Evolutionary conservation across 2,329 filamentous ascomycete genomes (phyloP), one percentile per base, ranked within the genome.

Genomic region (Venturiaceae sp.): DNA sequence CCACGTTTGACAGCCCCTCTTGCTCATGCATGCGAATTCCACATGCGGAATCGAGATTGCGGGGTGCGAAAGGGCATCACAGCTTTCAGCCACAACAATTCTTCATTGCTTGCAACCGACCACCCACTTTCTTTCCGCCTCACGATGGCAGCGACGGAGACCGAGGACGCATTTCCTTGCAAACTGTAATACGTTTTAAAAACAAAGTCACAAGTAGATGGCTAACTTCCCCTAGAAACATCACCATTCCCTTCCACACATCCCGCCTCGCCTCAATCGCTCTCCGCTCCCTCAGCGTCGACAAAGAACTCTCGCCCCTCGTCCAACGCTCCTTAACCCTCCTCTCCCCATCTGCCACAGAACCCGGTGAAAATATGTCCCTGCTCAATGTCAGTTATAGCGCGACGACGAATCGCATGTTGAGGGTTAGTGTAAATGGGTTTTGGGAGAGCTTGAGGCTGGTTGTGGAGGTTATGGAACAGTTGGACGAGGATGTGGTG

Each of bases 321-420:
- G 92, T 97, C 58, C 81, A 79, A 50, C 85, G 92, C 59, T 77
- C 80, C 1, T 86, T 96, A 63, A 77, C 80, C 41, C 77, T 90
- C 54, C 72, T 67, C 26, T 57, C 59, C 6, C 34, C 41, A 44
- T 58, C 61, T 33, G 36, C n/a, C 41, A 53, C 14, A 66, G 32
- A 33, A 53, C n/a, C n/a, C 37, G 30, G 34, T 33, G 34, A 57
- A 26, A 23, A 55, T 21, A 34, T 23, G 19, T 21, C 50, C 41
- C 73, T 92, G 4, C 77, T 97, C 53, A 79, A 81, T 61, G 87
- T 89, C 9, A 81, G 87, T 61, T 97, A 97, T 74, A 82, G 80
- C 58, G 94, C 94, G 1, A 90, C 90, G 0, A 97, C 94, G 21
- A 96, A 96, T 70, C 86, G 94, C 64, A 97, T 97, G 92, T 80